These are phyloP conservation scores for Albizia julibrissin DNA, from an alignment of 306 rosid genomes.

Conservation along the genomic window DNA sequence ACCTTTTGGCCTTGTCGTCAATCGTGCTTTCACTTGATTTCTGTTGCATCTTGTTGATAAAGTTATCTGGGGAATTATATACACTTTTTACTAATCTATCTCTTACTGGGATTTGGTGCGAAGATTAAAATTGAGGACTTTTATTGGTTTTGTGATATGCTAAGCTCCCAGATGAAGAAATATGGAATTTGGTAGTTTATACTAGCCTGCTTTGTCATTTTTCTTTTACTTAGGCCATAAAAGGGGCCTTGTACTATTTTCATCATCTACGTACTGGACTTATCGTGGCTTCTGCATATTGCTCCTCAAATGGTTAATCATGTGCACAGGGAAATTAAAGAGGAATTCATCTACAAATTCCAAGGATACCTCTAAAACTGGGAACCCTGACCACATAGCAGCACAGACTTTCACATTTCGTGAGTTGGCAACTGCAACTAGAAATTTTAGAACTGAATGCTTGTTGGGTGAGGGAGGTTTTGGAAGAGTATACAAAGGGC, in stretches of 20 bases:
- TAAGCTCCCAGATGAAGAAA: constrained; percentile 23
- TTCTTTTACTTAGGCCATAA: neutral
- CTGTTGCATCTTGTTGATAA: constrained; percentile 16
- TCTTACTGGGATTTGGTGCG: constrained; percentile 36
- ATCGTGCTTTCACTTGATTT: constrained; percentile 37
- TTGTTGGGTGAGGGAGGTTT: constrained; percentile 92
- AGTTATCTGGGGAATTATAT: constrained; percentile 11
- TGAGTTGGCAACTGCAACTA: constrained; percentile 88
- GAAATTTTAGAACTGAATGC: constrained; percentile 80
- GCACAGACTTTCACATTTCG: constrained; percentile 89
- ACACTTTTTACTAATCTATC: constrained; percentile 8
- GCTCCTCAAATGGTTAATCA: constrained; percentile 24
- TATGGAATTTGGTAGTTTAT: constrained; percentile 27
- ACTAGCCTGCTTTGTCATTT: neutral
- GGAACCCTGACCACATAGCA: constrained; percentile 72
- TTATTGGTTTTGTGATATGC: constrained; percentile 11
- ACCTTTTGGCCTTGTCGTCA: constrained; percentile 35
- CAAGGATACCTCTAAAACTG: constrained; percentile 56
- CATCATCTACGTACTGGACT: neutral
- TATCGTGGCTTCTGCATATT: constrained; percentile 20
- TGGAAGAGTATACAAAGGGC: constrained; percentile 93
- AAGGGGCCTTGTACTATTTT: neutral
- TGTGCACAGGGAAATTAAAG: constrained; percentile 52
- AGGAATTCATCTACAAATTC: constrained; percentile 56
- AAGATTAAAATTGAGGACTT: constrained; percentile 33